phyloP scores from a whole-genome alignment of 768 basidiomycete species.

The Mycena galopus region DNA sequence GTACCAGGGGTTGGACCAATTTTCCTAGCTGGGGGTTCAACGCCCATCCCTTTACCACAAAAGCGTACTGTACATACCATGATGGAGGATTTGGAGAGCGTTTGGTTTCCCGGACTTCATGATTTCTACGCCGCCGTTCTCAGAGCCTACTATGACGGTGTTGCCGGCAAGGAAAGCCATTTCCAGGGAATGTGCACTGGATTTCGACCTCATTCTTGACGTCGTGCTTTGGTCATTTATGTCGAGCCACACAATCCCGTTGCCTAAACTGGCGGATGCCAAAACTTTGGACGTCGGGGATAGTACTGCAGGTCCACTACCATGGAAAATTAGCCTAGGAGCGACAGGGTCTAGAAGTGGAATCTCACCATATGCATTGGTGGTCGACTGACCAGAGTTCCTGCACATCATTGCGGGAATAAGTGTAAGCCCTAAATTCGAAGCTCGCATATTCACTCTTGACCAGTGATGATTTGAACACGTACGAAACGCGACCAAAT shows the following conservation, averaged over 20 bases:
- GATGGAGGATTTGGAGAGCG: neutral
- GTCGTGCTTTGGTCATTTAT: neutral
- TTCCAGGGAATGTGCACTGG: neutral
- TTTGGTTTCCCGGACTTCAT: neutral
- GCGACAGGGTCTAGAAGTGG: neutral
- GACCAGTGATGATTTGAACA: neutral
- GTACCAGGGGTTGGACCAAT: neutral
- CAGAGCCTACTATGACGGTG: neutral
- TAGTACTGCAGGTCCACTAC: neutral
- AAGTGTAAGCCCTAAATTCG: neutral
- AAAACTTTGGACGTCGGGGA: neutral
- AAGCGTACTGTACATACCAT: neutral
- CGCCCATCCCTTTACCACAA: neutral
- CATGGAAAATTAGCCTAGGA: neutral
- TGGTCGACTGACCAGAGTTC: neutral
- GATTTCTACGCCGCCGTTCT: neutral
- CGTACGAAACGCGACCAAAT: neutral
- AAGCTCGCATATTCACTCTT: neutral
- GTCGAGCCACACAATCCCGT: neutral
- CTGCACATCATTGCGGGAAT: neutral
- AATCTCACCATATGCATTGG: neutral
- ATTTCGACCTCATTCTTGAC: neutral
- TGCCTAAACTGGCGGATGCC: neutral
- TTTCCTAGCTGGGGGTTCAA: neutral
- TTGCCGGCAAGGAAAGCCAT: neutral